Base-by-base conservation (phyloP, 768 basidiomycete species). In the Brasilioporus rufonigricans region DNA sequence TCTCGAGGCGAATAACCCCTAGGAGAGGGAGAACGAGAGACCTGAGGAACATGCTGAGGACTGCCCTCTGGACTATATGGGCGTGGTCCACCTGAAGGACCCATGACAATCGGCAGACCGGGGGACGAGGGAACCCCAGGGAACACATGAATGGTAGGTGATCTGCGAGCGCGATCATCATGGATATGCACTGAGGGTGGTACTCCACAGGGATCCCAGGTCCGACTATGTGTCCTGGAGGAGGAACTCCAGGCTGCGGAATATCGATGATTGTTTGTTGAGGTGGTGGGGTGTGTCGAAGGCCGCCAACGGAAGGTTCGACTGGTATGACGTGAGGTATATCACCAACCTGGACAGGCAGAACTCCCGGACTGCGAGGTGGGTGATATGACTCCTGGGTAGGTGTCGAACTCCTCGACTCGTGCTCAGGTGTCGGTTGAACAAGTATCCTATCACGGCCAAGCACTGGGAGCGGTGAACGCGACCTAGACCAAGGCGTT, bases 101-200 rank as follows among this genome's bases (percentile, higher is more conserved):
- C 36, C 7, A 52, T 29, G 19, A 57, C 46, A 31, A 50, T 16
- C 18, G 48, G 60, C 19, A 27, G 43, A 26, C 48, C 48, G 12
- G 43, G 2, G 39, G 54, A 39, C 19, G 53, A 50, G 18, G 48
- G 52, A 38, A 24, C 27, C 23, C 50, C 52, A 14, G 57, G 61
- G 48, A 59, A 66, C 21, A 56, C 65, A 23, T 63, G 63, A 44
- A 66, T 63, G 41, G 65, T 58, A 40, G 64, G 74, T 16, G 67
- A 63, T 44, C 57, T 61, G 27, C 13, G 61, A 29, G 56, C 31
- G 56, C 21, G 55, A 2, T 46, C 57, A 27, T 54, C 57, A 12
- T 50, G 50, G 24, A 48, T n/a, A 36, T 54, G 59, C 18, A 41
- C 27, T 21, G 59, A 48, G 10, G 58, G 56, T 36, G 60, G 44